Conservation (phyloP, 257 asterid species). For the Mentha longifolia region DNA sequence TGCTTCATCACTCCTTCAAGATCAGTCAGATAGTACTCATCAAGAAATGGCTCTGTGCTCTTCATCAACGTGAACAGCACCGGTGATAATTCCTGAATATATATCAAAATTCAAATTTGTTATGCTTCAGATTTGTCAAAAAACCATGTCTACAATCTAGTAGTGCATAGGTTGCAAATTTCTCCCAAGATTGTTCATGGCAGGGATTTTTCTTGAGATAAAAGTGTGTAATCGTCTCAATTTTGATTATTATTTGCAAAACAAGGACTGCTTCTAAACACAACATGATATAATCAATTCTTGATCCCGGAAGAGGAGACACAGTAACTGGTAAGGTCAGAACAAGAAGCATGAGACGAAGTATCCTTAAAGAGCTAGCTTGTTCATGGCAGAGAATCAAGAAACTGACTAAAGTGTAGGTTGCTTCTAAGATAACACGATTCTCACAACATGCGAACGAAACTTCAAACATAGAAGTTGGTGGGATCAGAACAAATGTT, state of each 20-base stretch:
- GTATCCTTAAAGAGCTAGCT: too few relatives aligned
- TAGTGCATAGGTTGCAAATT: background rate
- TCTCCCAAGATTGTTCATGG: background rate
- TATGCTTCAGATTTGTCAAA: background rate
- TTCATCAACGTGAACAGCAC: constrained; percentile 91
- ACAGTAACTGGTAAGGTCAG: background rate
- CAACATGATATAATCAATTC: background rate
- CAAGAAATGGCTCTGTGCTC: constrained; percentile 93
- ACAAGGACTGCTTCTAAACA: background rate
- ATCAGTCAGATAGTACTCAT: constrained; percentile 84
- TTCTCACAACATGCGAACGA: too few relatives aligned
- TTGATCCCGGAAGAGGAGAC: too few relatives aligned
- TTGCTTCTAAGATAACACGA: background rate
- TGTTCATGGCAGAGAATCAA: background rate
- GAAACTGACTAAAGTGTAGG: background rate
- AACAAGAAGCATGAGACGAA: too few relatives aligned
- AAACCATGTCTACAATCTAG: background rate
- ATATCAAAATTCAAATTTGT: background rate
- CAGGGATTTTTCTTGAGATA: background rate
- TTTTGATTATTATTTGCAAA: background rate
- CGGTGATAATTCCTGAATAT: constrained; percentile 77
- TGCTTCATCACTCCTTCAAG: constrained; percentile 62
- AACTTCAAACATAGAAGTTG: background rate
- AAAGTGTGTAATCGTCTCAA: background rate
- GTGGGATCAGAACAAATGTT: constrained; percentile 1